Conservation (phyloP, 1,139 yeast genomes). For the Magnusiomyces fungicola region DNA sequence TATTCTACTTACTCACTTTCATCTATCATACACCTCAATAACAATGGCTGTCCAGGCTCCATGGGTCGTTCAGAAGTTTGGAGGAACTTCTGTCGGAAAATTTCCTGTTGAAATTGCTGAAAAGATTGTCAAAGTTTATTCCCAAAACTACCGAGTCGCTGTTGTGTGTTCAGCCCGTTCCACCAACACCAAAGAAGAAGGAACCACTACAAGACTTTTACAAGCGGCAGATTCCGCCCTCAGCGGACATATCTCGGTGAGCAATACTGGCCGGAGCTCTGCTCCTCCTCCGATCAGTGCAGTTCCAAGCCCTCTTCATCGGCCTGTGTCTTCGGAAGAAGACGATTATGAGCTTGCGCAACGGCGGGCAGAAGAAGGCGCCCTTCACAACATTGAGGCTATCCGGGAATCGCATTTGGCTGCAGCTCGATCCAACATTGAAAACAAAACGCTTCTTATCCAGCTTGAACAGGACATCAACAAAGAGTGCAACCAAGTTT, state of each 20-base stretch:
- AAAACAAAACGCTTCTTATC: conserved; percentile 39
- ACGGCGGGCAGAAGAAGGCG: background rate
- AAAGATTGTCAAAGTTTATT: conserved; percentile 66
- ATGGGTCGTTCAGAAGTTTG: conserved; percentile 93
- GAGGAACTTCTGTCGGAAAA: conserved; percentile 98
- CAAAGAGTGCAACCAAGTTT: conserved; percentile 58
- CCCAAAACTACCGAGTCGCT: conserved; percentile 63
- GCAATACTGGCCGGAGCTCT: background rate
- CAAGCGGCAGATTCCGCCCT: conserved; percentile 62
- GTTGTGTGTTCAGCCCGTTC: conserved; percentile 96
- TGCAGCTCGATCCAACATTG: conserved; percentile 58
- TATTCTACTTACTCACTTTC: background rate
- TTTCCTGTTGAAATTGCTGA: conserved; percentile 79
- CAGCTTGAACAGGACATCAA: conserved; percentile 51
- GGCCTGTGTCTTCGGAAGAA: background rate
- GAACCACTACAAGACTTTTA: conserved; percentile 76
- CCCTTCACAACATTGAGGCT: conserved; percentile 37
- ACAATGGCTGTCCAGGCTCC: conserved; percentile 27
- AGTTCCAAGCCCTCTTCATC: background rate
- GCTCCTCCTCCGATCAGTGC: conserved; percentile 2
- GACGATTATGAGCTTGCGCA: conserved; percentile 25
- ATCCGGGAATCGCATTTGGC: conserved; percentile 70
- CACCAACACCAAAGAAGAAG: conserved; percentile 83
- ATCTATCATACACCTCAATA: background rate
- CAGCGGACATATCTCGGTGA: conserved; percentile 13